These are phyloP conservation scores for Pythium sp. DNA, from an alignment of 352 stramenopile species.

Conservation along the genomic window DNA sequence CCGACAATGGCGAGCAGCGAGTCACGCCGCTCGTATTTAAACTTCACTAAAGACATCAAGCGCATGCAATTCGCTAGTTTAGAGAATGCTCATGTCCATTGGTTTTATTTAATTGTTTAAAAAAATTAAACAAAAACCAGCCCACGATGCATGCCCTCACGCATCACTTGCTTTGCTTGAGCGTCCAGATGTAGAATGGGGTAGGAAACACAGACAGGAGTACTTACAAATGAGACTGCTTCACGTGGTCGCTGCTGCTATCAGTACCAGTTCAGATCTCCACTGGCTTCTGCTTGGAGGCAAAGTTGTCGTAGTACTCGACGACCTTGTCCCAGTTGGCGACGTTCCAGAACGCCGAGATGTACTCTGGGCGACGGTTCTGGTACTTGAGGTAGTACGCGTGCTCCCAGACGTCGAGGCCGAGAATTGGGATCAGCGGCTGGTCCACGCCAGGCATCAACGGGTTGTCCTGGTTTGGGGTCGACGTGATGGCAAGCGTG, in stretches of 20 bases:
- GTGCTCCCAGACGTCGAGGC: slow-evolving; percentile 96
- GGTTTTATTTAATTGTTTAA: slow-evolving; percentile 7
- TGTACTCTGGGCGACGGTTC: slow-evolving; percentile 95
- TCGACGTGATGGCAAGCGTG: slow-evolving; percentile 94
- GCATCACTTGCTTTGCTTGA: neutral
- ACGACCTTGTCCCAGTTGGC: slow-evolving; percentile 94
- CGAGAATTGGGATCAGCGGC: slow-evolving; percentile 91
- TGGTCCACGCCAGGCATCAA: slow-evolving; percentile 79
- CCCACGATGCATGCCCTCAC: neutral
- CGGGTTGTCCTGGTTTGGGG: slow-evolving; percentile 94
- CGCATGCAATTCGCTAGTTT: neutral
- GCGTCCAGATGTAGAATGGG: neutral
- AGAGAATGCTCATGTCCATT: neutral
- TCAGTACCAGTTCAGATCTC: slow-evolving; percentile 60
- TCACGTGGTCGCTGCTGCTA: slow-evolving; percentile 15
- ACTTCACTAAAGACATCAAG: neutral
- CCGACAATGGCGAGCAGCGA: slow-evolving; percentile 33
- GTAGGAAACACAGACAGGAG: slow-evolving; percentile 12
- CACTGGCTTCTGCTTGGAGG: slow-evolving; percentile 80
- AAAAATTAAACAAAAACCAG: slow-evolving; percentile 4
- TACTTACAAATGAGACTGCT: slow-evolving; percentile 13
- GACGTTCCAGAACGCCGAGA: slow-evolving; percentile 98
- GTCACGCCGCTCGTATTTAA: slow-evolving; percentile 35
- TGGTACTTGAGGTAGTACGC: slow-evolving; percentile 98
- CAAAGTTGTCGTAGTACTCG: slow-evolving; percentile 90